Evolutionary conservation across 2,329 filamentous ascomycete genomes (phyloP).

Genomic region (Microdochium bolleyi): DNA sequence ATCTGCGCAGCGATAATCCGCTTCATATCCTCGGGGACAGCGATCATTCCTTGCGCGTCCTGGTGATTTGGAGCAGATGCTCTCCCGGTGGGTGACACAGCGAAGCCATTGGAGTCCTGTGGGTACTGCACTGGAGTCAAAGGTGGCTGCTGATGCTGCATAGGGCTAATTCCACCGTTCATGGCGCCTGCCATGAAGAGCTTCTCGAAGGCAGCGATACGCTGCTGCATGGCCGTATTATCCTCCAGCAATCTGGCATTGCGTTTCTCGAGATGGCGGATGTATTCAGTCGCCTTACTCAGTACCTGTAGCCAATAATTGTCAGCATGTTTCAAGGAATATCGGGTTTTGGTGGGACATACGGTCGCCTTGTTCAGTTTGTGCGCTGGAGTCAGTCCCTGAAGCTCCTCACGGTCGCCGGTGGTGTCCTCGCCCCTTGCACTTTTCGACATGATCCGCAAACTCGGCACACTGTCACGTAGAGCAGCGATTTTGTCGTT

Average conservation of each 20-base stretch:
- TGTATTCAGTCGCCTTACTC: slow-evolving; percentile 94
- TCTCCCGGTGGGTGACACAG: slow-evolving; percentile 29
- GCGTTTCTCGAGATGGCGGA: slow-evolving; percentile 84
- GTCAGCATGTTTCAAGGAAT: slow-evolving; percentile 8
- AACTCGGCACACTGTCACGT: slow-evolving; percentile 82
- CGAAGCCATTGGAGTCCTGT: slow-evolving; percentile 31
- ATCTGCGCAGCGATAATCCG: slow-evolving; percentile 51
- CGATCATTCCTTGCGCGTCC: slow-evolving; percentile 51
- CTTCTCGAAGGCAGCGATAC: slow-evolving; percentile 69
- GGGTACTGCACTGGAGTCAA: slow-evolving; percentile 41
- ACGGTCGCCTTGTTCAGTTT: slow-evolving; percentile 97
- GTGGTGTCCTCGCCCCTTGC: slow-evolving; percentile 59
- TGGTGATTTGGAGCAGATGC: slow-evolving; percentile 29
- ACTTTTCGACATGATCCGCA: slow-evolving; percentile 75
- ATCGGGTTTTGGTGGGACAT: slow-evolving; percentile 8
- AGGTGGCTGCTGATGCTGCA: slow-evolving; percentile 39
- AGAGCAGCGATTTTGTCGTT: slow-evolving; percentile 96
- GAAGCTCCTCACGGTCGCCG: slow-evolving; percentile 70
- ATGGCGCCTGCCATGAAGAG: slow-evolving; percentile 73
- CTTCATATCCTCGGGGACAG: slow-evolving; percentile 59
- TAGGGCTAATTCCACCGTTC: slow-evolving; percentile 46
- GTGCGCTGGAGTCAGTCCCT: slow-evolving; percentile 78
- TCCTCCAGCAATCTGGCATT: slow-evolving; percentile 78
- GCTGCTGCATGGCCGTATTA: slow-evolving; percentile 68
- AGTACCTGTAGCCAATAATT: slow-evolving; percentile 46